These are phyloP conservation scores for Triangularia setosa DNA, from an alignment of 2,329 filamentous ascomycete species.

Conservation along the genomic window DNA sequence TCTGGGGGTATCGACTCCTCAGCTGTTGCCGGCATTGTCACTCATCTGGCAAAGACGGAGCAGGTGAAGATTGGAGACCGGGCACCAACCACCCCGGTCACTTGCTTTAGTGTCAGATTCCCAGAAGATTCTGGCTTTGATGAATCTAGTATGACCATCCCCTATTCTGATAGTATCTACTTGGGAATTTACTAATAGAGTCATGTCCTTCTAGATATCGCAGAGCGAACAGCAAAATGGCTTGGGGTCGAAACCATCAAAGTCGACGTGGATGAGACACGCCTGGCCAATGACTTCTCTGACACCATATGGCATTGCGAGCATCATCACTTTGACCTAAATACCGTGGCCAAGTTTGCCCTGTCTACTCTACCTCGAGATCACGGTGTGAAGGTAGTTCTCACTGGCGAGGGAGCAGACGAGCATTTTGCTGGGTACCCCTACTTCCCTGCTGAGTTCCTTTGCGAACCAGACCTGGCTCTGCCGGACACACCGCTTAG, in stretches of 20 bases:
- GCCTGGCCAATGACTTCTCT: conserved; percentile 28
- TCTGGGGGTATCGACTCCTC: conserved; percentile 56
- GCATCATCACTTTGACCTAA: conserved; percentile 41
- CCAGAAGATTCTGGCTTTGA: conserved; percentile 43
- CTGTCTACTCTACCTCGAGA: conserved; percentile 42
- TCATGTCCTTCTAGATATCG: conserved; percentile 23
- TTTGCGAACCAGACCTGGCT: conserved; percentile 44
- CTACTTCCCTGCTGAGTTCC: conserved; percentile 41
- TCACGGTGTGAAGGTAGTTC: conserved; percentile 48
- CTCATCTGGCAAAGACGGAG: conserved; percentile 44
- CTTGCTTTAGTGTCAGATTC: conserved; percentile 49
- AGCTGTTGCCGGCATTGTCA: conserved; percentile 51
- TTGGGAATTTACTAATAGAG: not conserved
- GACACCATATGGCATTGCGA: conserved; percentile 31
- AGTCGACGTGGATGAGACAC: conserved; percentile 26
- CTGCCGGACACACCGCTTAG: conserved; percentile 29
- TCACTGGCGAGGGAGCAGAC: conserved; percentile 50
- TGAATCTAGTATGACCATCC: conserved; percentile 38
- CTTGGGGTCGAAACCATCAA: conserved; percentile 29
- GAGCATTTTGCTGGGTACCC: conserved; percentile 52
- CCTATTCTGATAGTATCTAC: not conserved
- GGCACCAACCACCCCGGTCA: conserved; percentile 23
- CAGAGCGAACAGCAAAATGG: conserved; percentile 31
- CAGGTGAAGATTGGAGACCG: conserved; percentile 43
- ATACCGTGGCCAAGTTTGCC: conserved; percentile 48